Conservation (phyloP, 2,329 filamentous ascomycete genomes). For the Apiospora kogelbergensis region DNA sequence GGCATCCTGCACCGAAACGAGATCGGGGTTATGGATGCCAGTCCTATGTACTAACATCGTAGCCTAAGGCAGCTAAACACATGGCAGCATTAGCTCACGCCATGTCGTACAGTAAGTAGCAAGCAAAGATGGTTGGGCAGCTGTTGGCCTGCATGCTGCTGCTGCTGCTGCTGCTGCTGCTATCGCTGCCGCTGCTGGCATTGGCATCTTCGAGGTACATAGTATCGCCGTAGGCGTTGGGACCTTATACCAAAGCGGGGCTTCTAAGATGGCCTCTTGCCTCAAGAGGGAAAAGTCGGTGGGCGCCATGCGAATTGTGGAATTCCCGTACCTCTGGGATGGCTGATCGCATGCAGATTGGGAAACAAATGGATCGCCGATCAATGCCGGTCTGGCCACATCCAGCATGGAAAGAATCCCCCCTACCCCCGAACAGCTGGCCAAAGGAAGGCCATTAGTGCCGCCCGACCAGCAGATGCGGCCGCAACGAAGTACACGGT, state of each 20-base stretch:
- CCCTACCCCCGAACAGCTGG: not conserved
- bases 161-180: no score
- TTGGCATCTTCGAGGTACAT: no score
- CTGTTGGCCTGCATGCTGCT: no score
- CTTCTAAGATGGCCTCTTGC: not conserved
- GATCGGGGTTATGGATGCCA: not conserved
- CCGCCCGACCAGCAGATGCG: not conserved
- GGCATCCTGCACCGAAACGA: not conserved
- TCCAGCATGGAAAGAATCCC: not conserved
- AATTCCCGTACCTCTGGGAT: not conserved
- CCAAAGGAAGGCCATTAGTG: not conserved
- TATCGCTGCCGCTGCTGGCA: no score
- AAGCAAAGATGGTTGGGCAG: not conserved
- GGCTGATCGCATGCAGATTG: constrained; percentile 10
- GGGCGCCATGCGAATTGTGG: not conserved
- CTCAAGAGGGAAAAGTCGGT: constrained; percentile 9
- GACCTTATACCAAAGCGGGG: not conserved
- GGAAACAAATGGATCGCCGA: constrained; percentile 5
- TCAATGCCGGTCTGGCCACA: constrained; percentile 5
- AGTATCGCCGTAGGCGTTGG: not conserved
- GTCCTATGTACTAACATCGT: not conserved
- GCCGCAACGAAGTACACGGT: not conserved
- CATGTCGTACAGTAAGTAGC: not conserved
- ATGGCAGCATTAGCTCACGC: not conserved
- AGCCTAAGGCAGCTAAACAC: not conserved